Percentiles rank a stretch among this genome's conserved stretches.
Conservation (phyloP, 352 stramenopile species). For the Aphanomyces euteiches region DNA sequence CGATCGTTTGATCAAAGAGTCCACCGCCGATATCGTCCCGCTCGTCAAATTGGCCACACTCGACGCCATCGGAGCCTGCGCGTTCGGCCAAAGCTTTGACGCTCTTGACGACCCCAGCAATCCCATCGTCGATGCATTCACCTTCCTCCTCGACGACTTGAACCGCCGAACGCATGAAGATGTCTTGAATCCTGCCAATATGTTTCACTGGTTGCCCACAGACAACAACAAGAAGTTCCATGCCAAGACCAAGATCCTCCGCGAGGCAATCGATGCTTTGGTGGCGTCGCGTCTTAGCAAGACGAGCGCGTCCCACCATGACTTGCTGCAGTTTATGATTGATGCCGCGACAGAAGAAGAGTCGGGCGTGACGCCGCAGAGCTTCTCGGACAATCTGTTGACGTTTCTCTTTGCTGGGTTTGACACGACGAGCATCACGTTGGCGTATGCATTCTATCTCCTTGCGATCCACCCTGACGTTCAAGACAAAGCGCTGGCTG, state of each 20-base stretch:
- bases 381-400: constrained; percentile 61
- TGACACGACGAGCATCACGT: constrained; percentile 67
- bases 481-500: constrained; percentile 56
- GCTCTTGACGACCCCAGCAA: background rate
- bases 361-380: constrained; percentile 34
- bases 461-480: constrained; percentile 54
- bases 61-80: background rate
- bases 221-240: constrained; percentile 1
- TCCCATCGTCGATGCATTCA: constrained; percentile 4
- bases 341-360: constrained; percentile 24
- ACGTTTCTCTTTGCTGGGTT: constrained; percentile 83
- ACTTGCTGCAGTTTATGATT: constrained; percentile 30
- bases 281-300: constrained; percentile 5
- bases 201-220: constrained; percentile 9
- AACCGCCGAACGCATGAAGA: constrained; percentile 5
- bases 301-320: background rate
- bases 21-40: background rate
- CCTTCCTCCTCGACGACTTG: constrained; percentile 16
- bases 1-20: background rate
- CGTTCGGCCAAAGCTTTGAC: background rate
- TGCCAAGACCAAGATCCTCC: background rate
- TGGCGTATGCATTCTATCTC: constrained; percentile 77
- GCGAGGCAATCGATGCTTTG: background rate
- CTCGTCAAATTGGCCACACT: constrained; percentile 9
- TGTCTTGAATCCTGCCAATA: background rate